Percentiles rank a stretch among this genome's conserved stretches.
phyloP scores from a whole-genome alignment of 75 land plant species.

The Sequoiadendron giganteum region DNA sequence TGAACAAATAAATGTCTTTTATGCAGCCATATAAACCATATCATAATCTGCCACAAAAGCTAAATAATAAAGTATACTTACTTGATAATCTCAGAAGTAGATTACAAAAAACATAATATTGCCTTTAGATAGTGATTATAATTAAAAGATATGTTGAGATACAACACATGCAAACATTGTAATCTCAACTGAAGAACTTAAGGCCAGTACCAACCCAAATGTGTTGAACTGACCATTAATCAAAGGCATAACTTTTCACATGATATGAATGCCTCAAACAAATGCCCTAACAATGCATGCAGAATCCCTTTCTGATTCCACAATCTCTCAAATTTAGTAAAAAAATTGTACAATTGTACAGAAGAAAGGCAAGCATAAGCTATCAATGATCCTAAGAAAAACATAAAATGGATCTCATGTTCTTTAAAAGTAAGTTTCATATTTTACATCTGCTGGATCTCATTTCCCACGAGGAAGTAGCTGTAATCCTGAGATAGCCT shows the following conservation, averaged over 20 bases:
- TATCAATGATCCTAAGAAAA: not conserved
- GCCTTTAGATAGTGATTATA: not conserved
- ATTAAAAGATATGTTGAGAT: not conserved
- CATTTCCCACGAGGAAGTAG: slow-evolving; percentile 54
- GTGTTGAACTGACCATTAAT: not conserved
- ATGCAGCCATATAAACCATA: not conserved
- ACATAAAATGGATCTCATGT: not conserved
- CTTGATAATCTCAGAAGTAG: not conserved
- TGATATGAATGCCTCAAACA: not conserved
- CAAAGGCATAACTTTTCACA: not conserved
- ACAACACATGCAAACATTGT: not conserved
- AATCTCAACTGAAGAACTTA: not conserved
- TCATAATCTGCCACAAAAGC: not conserved
- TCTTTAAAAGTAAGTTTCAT: not conserved
- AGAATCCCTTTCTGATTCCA: not conserved
- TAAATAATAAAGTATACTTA: no score
- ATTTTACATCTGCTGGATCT: slow-evolving; percentile 11
- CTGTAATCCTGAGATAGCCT: slow-evolving; percentile 64
- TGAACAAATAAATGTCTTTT: not conserved
- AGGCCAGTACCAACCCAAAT: not conserved
- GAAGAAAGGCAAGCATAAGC: not conserved
- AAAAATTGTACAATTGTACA: not conserved
- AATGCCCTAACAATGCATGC: not conserved
- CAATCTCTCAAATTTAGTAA: not conserved
- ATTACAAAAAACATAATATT: not conserved